These are phyloP conservation scores for Sutorius australiensis DNA, from an alignment of 768 basidiomycete species.

Conservation along the genomic window DNA sequence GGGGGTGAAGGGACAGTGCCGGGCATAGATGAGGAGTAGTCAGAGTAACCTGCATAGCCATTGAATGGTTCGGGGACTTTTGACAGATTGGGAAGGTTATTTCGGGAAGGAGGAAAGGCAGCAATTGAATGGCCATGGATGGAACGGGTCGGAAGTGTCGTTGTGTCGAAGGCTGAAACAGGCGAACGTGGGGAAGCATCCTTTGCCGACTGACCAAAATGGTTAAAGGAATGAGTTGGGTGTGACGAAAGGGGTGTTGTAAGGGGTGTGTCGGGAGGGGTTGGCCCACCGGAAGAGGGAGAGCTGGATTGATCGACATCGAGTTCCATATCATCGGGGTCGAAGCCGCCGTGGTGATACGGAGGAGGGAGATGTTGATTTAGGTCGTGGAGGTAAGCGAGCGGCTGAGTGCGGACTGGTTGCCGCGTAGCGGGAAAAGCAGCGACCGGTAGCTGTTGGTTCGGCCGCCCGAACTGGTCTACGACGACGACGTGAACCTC, in stretches of 20 bases:
- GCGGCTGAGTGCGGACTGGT: slow-evolving; percentile 32
- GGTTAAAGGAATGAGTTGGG: slow-evolving; percentile 29
- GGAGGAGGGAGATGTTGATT: slow-evolving; percentile 26
- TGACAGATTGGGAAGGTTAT: slow-evolving; percentile 27
- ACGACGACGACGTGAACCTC: slow-evolving; percentile 82
- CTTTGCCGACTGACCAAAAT: slow-evolving; percentile 30
- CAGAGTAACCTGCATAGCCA: slow-evolving; percentile 62
- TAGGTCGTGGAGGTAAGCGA: slow-evolving; percentile 26
- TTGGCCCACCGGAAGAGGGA: slow-evolving; percentile 38
- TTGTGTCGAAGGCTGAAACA: slow-evolving; percentile 49
- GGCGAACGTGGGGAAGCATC: slow-evolving; percentile 31
- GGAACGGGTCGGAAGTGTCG: slow-evolving; percentile 47
- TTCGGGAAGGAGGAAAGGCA: slow-evolving; percentile 29
- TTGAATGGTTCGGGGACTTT: slow-evolving; percentile 58
- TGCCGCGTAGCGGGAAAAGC: slow-evolving; percentile 34
- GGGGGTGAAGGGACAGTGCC: slow-evolving; percentile 43
- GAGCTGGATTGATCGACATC: slow-evolving; percentile 59
- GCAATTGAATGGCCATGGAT: slow-evolving; percentile 37
- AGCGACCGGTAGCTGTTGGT: slow-evolving; percentile 27
- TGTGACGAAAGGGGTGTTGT: slow-evolving; percentile 40
- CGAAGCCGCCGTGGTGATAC: slow-evolving; percentile 45
- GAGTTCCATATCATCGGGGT: slow-evolving; percentile 80
- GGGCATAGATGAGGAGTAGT: slow-evolving; percentile 62
- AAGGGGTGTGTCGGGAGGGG: slow-evolving; percentile 44
- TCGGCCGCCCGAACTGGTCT: slow-evolving; percentile 38